Base-by-base conservation (phyloP, 768 basidiomycete genomes). In the Melanogaster broomeanus region DNA sequence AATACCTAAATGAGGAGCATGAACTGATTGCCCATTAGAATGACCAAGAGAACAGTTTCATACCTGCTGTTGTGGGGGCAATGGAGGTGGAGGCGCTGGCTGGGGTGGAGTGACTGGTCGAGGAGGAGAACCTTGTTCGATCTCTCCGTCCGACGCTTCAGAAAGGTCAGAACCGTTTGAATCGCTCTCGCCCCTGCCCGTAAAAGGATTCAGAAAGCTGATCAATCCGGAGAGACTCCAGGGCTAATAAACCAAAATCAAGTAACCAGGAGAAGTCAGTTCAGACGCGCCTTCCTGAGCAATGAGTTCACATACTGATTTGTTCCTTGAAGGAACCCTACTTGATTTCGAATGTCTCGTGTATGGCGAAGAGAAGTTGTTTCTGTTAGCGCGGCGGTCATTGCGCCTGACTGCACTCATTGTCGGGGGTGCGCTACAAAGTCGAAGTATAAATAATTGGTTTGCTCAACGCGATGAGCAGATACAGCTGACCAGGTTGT, bases 351-450 rank as follows among this genome's bases (percentile, higher is more conserved):
- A 34, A 35, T 69, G 70, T 24, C 85, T 77, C 46, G 75, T 65
- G 64, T 89, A 89, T 0, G 87, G 87, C 3, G 75, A 77, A n/a
- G 80, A 72, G 31, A 67, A 52, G n/a, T 53, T 61, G 51, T 58
- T 69, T 60, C 71, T 73, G 38, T 63, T 67, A 42, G 65, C 65
- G 45, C 68, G 73, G 61, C 67, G 77, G 52, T 73, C 77, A 59
- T 61, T 72, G 30, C 67, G 70, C 65, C 85, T 77, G 59, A 80
- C 69, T 34, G 77, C 82, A 60, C 84, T 84, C 85, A 87, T 87
- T 37, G 60, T 60, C 34, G 18, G 35, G 13, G 39, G 25, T 11
- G 38, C 9, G 3, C 7, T n/a, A 22, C 39, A 22, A 11, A 37
- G 28, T 47, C 15, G 25, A 24, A 10, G 13, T 48, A 53, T 48